Percentiles rank a stretch among this genome's conserved stretches.
These are phyloP conservation scores for Talaromyces sp. DNA, from an alignment of 2,329 filamentous ascomycete species.

Conservation along the genomic window DNA sequence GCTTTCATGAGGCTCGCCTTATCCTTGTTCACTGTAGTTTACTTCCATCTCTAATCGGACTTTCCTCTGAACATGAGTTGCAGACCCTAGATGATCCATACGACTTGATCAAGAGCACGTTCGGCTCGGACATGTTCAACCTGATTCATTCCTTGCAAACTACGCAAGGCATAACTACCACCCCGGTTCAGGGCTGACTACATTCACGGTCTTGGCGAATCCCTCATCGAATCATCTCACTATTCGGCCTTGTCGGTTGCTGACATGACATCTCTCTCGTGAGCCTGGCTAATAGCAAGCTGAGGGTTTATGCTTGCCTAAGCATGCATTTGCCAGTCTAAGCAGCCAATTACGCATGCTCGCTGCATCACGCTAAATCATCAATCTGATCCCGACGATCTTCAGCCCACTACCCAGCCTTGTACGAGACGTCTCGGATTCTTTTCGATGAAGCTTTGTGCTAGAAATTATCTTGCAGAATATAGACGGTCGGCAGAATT, in stretches of 20 bases:
- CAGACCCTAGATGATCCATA: not conserved
- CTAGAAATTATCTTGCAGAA: not conserved
- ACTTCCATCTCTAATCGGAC: not conserved
- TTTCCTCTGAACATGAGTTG: not conserved
- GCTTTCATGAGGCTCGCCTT: not conserved
- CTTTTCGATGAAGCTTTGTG: not conserved
- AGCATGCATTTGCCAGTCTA: not conserved
- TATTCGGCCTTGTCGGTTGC: not conserved
- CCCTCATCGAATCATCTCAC: not conserved
- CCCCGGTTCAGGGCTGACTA: not conserved
- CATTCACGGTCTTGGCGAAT: not conserved
- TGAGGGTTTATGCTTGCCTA: not conserved
- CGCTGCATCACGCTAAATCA: not conserved
- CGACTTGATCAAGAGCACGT: not conserved
- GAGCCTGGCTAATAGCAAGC: not conserved
- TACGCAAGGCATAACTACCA: not conserved
- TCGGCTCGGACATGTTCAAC: not conserved
- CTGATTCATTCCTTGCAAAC: not conserved
- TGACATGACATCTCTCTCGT: not conserved
- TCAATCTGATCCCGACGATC: not conserved
- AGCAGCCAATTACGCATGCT: slow-evolving; percentile 2
- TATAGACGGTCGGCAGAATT: not conserved
- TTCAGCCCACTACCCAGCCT: slow-evolving; percentile 1
- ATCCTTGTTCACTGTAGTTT: not conserved
- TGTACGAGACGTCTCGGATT: not conserved